Evolutionary conservation across 2,329 filamentous ascomycete genomes (phyloP), one percentile per base, ranked within the genome.

Genomic region (Colletotrichum somersetense): DNA sequence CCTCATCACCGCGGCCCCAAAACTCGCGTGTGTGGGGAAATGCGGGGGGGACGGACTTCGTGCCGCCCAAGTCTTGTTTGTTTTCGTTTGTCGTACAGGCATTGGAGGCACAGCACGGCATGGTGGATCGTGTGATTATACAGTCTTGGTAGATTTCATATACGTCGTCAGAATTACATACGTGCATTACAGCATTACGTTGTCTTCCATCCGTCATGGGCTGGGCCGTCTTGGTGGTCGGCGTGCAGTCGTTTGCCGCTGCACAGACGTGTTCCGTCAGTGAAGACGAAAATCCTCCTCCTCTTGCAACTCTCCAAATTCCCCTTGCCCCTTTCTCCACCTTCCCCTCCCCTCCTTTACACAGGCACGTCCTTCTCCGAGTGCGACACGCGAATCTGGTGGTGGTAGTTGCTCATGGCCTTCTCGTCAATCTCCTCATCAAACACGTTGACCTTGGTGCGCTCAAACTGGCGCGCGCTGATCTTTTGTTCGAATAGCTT

Each of bases 401-500:
- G 77, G 73, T 86, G 83, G 76, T 88, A 89, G 48, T 82, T 82
- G 62, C 84, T 79, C 79, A 89, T 80, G 5, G 88, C 80, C 35
- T 82, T 81, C 38, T 81, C 82, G 48, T 50, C 73, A n/a, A 89
- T 80, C 12, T 80, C 79, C 76, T 87, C 86, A 55, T 83, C 83
- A 73, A 90, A 89, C 14, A 89, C 88, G 69, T 90, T 84, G 11
- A 90, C 87, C 71, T 87, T 77, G 2, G 88, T 89, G 33, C 79
- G 78, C 11, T 89, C 88, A 79, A 96, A 97, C 77, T 94, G 92
- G 76, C 94, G 86, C 8, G 93, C 93, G 75, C 88, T 87, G 30
- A 96, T 84, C 1, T 88, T 85, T 73, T 89, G 87, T 83, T 97
- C 93, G 77, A 97, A 97, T 61, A 97, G 85, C 61, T 97, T 77